Percentiles rank a stretch among this genome's conserved stretches.
Evolutionary conservation across 768 basidiomycete genomes (phyloP).

Genomic region (Hygrophoropsis aurantiaca): DNA sequence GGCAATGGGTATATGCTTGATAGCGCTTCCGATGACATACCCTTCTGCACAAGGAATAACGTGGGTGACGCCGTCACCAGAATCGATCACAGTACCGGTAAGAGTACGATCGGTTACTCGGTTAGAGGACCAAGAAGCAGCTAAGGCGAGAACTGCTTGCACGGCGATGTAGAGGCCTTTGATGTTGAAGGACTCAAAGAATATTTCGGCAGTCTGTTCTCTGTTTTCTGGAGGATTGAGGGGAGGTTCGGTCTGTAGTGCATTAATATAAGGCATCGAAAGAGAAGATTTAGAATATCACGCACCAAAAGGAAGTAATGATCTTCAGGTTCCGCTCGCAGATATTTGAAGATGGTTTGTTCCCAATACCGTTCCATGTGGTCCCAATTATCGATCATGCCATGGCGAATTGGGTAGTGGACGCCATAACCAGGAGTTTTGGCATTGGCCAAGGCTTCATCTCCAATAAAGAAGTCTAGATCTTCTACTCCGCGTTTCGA

Average conservation of each 20-base stretch:
- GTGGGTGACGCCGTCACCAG: constrained; percentile 98
- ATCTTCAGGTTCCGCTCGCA: constrained; percentile 97
- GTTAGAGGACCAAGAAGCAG: constrained; percentile 95
- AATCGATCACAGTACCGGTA: constrained; percentile 97
- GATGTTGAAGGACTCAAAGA: constrained; percentile 99
- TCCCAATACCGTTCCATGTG: constrained; percentile 99
- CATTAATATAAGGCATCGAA: constrained; percentile 1
- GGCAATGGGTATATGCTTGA: constrained; percentile 98
- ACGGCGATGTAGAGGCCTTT: constrained; percentile 98
- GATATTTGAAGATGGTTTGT: constrained; percentile 99
- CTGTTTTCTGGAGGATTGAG: constrained; percentile 98
- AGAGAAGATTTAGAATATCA: constrained; percentile 7
- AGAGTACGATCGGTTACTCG: constrained; percentile 87
- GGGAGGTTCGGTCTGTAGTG: constrained; percentile 90
- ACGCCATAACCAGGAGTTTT: constrained; percentile 94
- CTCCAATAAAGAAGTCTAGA: constrained; percentile 99
- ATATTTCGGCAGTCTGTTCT: constrained; percentile 98
- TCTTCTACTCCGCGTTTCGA: constrained; percentile 98
- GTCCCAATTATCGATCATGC: constrained; percentile 98
- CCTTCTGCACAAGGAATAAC: constrained; percentile 96
- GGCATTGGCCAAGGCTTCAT: constrained; percentile 93
- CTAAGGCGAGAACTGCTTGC: constrained; percentile 96
- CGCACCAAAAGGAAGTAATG: constrained; percentile 96
- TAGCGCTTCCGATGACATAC: constrained; percentile 97
- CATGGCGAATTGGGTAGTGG: constrained; percentile 95